Conservation (phyloP, 140 eudicot genomes). For the Cichorium intybus region DNA sequence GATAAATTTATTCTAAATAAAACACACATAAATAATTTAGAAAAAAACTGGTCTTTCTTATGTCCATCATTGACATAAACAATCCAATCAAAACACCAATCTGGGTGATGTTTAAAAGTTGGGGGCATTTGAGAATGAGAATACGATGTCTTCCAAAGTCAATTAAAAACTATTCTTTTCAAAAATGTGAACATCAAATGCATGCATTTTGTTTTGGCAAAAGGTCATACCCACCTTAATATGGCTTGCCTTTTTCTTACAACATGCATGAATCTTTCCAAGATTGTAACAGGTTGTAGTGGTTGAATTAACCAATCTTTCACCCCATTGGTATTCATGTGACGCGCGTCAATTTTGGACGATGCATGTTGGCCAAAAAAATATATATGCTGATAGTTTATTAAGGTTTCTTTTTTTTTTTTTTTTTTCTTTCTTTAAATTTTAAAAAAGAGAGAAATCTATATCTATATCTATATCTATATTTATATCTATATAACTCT, state of each 20-base stretch:
- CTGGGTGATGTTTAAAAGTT: slow-evolving; percentile 15
- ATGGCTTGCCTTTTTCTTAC: not conserved
- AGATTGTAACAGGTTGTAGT: not conserved
- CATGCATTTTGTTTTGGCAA: slow-evolving; percentile 6
- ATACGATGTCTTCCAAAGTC: slow-evolving; percentile 14
- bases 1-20: not conserved
- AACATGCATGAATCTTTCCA: slow-evolving; percentile 14
- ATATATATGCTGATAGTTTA: not conserved
- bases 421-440: no score
- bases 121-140: slow-evolving; percentile 17
- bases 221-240: not conserved
- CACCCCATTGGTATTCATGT: not conserved
- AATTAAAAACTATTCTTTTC: slow-evolving; percentile 3
- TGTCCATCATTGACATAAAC: not conserved
- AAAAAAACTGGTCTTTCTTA: not conserved
- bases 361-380: not conserved
- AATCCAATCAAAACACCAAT: slow-evolving; percentile 12
- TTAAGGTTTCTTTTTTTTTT: no score
- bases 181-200: slow-evolving; percentile 2
- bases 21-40: not conserved
- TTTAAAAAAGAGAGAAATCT: no score
- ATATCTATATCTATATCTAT: no score
- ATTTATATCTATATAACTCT: no score
- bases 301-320: not conserved
- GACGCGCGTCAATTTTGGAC: slow-evolving; percentile 1